phyloP scores from a whole-genome alignment of 1,284 basidiomycete genomes.

The Apiotrichum gracile region DNA sequence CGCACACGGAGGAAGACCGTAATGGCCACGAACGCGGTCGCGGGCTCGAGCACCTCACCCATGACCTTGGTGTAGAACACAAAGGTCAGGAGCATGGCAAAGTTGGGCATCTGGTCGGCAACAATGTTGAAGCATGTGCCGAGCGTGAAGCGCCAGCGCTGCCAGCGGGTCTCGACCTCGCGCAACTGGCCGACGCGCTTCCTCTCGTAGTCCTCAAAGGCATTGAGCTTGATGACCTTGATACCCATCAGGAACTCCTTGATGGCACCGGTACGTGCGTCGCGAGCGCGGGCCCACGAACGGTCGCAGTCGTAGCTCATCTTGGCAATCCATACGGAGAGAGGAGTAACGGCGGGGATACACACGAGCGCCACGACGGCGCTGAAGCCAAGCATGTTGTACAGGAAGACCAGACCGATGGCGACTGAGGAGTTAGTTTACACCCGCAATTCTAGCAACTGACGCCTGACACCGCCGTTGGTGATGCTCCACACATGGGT shows the following conservation, averaged over 20 bases:
- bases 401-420: conserved; percentile 36
- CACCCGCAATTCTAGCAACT: conserved; percentile 3
- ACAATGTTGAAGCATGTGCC: conserved; percentile 46
- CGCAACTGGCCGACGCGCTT: conserved; percentile 28
- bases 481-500: conserved; percentile 32
- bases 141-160: conserved; percentile 43
- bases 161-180: conserved; percentile 40
- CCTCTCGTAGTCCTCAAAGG: conserved; percentile 38
- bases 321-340: conserved; percentile 28
- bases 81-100: conserved; percentile 39
- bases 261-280: conserved; percentile 39
- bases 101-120: conserved; percentile 32
- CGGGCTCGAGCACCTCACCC: conserved; percentile 29
- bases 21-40: conserved; percentile 42
- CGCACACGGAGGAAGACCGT: conserved; percentile 35
- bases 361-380: conserved; percentile 38
- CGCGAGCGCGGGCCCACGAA: conserved; percentile 31
- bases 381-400: conserved; percentile 40
- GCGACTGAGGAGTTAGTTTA: conserved; percentile 21
- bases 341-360: conserved; percentile 32
- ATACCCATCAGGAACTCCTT: conserved; percentile 42
- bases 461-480: conserved; percentile 35
- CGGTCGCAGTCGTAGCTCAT: conserved; percentile 41
- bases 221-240: conserved; percentile 48
- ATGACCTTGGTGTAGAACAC: conserved; percentile 40